These are phyloP conservation scores for Wickerhamomyces sp. DNA, from an alignment of 1,139 yeast genomes.

Conservation along the genomic window DNA sequence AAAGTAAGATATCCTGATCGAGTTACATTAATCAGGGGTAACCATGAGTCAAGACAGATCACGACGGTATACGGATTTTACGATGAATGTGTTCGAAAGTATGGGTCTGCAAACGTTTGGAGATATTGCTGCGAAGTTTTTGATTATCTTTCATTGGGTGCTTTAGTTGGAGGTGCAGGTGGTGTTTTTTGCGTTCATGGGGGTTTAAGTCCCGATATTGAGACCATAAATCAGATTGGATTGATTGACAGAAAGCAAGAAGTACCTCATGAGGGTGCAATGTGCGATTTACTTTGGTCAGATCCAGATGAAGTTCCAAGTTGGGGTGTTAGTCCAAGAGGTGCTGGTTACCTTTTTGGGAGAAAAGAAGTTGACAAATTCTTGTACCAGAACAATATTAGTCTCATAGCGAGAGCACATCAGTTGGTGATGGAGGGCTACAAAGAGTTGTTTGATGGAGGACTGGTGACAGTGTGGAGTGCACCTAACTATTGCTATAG, in stretches of 20 bases:
- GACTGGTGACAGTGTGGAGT: slow-evolving; percentile 86
- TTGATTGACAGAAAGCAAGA: slow-evolving; percentile 61
- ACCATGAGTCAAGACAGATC: slow-evolving; percentile 95
- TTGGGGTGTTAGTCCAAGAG: slow-evolving; percentile 97
- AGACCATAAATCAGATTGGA: slow-evolving; percentile 83
- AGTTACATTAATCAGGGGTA: slow-evolving; percentile 90
- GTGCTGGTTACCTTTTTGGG: slow-evolving; percentile 96
- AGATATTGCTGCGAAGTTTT: slow-evolving; percentile 71
- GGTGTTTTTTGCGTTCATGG: slow-evolving; percentile 92
- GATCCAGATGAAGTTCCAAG: slow-evolving; percentile 96
- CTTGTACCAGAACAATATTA: slow-evolving; percentile 72
- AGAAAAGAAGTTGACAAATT: slow-evolving; percentile 82
- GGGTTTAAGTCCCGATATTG: slow-evolving; percentile 91
- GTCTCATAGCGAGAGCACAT: slow-evolving; percentile 93
- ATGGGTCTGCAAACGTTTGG: slow-evolving; percentile 97
- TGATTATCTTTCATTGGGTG: slow-evolving; percentile 92
- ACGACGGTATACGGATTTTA: slow-evolving; percentile 98
- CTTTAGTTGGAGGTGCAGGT: slow-evolving; percentile 65
- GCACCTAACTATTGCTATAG: slow-evolving; percentile 96
- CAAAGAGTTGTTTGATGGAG: slow-evolving; percentile 81
- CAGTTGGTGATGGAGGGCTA: slow-evolving; percentile 98
- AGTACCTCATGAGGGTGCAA: slow-evolving; percentile 98
- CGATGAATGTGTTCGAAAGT: slow-evolving; percentile 93
- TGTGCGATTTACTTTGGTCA: slow-evolving; percentile 97
- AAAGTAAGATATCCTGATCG: slow-evolving; percentile 92